phyloP scores from a whole-genome alignment of 73 alveolate genomes.

The Paraurostyla sp. region DNA sequence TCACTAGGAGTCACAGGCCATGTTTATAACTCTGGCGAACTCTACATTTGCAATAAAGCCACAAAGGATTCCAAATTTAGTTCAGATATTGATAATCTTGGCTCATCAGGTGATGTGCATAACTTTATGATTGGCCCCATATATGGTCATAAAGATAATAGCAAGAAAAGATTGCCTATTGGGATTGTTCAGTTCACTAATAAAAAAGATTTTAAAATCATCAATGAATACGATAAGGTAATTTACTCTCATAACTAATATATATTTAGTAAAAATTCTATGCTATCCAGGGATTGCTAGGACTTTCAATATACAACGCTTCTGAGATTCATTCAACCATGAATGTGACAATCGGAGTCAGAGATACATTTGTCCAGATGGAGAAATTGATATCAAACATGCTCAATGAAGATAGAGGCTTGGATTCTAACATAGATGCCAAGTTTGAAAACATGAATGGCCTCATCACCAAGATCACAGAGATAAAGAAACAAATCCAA shows the following conservation, averaged over 20 bases:
- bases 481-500: neutral
- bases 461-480: neutral
- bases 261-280: conserved; percentile 49
- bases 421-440: neutral
- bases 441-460: conserved; percentile 2
- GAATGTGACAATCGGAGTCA: conserved; percentile 59
- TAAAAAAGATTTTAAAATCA: conserved; percentile 40
- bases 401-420: neutral
- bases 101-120: conserved; percentile 44
- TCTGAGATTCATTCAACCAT: conserved; percentile 55
- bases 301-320: conserved; percentile 56
- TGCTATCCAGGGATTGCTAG: conserved; percentile 53
- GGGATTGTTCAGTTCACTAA: conserved; percentile 58
- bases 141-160: conserved; percentile 52
- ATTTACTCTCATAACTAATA: neutral
- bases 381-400: neutral
- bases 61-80: conserved; percentile 39
- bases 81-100: conserved; percentile 59
- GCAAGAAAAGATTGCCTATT: conserved; percentile 31
- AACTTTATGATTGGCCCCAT: conserved; percentile 60
- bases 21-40: conserved; percentile 42
- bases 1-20: conserved; percentile 59
- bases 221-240: conserved; percentile 63
- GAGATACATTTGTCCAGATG: conserved; percentile 18
- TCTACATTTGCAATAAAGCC: conserved; percentile 46